Percentiles rank a stretch among this genome's conserved stretches.
Conservation (phyloP, 495 filamentous ascomycete species). For the Lophiostoma macrostomum region DNA sequence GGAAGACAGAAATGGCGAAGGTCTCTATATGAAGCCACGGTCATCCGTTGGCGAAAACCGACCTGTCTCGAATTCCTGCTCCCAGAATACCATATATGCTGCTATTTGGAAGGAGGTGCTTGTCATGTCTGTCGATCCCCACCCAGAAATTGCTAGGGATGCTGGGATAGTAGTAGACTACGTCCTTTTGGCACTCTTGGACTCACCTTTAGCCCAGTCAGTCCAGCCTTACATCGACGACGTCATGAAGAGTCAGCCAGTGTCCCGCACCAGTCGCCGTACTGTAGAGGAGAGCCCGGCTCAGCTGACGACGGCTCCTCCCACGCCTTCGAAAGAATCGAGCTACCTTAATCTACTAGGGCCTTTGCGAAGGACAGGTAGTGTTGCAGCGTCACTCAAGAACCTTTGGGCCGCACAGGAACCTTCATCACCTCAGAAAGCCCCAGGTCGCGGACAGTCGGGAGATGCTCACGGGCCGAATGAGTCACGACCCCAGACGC, state of each 20-base stretch:
- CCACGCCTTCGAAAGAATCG: conserved; percentile 56
- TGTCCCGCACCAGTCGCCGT: conserved; percentile 7
- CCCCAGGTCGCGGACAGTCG: conserved; percentile 46
- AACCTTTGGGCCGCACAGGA: conserved; percentile 55
- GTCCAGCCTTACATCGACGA: conserved; percentile 74
- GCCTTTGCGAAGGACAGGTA: conserved; percentile 64
- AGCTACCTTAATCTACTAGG: conserved; percentile 57
- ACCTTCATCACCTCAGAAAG: conserved; percentile 33
- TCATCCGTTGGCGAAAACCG: neutral
- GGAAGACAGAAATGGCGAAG: conserved; percentile 25
- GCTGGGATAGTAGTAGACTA: conserved; percentile 79
- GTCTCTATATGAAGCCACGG: conserved; percentile 24
- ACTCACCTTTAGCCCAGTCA: conserved; percentile 68
- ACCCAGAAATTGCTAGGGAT: conserved; percentile 86
- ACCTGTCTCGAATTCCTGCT: conserved; percentile 46
- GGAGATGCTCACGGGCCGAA: conserved; percentile 74
- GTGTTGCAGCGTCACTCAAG: conserved; percentile 69
- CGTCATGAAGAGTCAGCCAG: conserved; percentile 54
- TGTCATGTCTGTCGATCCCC: conserved; percentile 86
- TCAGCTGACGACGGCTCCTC: conserved; percentile 52
- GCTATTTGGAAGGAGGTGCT: conserved; percentile 92
- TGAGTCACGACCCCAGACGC: conserved; percentile 61
- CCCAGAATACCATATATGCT: conserved; percentile 83
- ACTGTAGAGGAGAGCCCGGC: conserved; percentile 5
- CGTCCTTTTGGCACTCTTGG: conserved; percentile 70